phyloP scores from a whole-genome alignment of 2,329 filamentous ascomycete species.

The Arthroderma uncinatum region DNA sequence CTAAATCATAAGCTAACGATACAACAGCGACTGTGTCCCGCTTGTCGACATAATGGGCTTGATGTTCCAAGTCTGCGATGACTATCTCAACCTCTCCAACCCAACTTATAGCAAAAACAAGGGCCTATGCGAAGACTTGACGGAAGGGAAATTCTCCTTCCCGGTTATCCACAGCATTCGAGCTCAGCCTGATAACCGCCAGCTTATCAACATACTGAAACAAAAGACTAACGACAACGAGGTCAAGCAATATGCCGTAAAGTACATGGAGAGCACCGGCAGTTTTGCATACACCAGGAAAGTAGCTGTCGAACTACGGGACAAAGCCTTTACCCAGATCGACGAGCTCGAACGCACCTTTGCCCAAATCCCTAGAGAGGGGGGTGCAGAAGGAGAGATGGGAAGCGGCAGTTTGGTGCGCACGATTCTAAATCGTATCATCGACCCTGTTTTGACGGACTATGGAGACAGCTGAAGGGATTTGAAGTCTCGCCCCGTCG shows the following conservation, averaged over 20 bases:
- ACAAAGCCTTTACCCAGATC: constrained; percentile 3
- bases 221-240: constrained; percentile 72
- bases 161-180: constrained; percentile 21
- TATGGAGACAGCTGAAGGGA: background rate
- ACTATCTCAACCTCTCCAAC: constrained; percentile 68
- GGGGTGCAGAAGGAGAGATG: background rate
- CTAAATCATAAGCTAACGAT: constrained; percentile 6
- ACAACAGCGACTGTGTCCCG: constrained; percentile 29
- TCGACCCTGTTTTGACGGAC: constrained; percentile 27
- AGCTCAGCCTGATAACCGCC: constrained; percentile 46
- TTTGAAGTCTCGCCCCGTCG: background rate
- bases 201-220: constrained; percentile 79
- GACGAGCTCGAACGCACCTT: constrained; percentile 3
- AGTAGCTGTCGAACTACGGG: constrained; percentile 49
- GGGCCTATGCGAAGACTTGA: constrained; percentile 52
- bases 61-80: constrained; percentile 36
- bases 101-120: constrained; percentile 67
- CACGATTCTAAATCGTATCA: constrained; percentile 59
- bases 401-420: constrained; percentile 54
- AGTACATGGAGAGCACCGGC: constrained; percentile 78
- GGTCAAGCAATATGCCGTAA: constrained; percentile 77
- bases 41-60: constrained; percentile 49
- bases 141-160: constrained; percentile 23
- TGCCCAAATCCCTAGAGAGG: background rate
- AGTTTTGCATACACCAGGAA: constrained; percentile 76